Base-by-base conservation (phyloP, 495 filamentous ascomycete species). In the Podospora appendiculata region DNA sequence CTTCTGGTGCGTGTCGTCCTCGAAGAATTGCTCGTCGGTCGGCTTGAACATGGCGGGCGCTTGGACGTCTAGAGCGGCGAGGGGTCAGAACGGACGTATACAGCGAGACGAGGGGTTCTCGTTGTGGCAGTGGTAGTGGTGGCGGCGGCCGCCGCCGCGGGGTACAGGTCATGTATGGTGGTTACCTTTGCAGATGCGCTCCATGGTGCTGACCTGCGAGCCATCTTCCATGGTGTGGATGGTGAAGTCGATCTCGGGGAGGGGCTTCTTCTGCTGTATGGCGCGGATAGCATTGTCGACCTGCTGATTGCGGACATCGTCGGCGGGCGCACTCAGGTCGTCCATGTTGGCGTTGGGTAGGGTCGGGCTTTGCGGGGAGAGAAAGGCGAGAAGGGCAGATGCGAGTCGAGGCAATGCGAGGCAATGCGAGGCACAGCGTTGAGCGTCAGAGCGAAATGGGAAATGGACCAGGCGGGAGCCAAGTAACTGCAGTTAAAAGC, bases 151-250 rank as follows among this genome's bases (percentile, higher is more conserved):
- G 25, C 25, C 25, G 25, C 25, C 25, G 25, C 25, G 25, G 25
- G 25, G 25, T 25, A 25, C 25, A 25, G 2, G 25, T 25, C 25
- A 25, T 25, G 25, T 25, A 25, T 25, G 25, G 25, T 25, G 25
- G 25, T 25, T 25, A 96, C 93, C 93, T 87, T 96, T 98, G 72
- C 91, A 92, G 53, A 97, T 93, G 59, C 93, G 80, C 67, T 98
- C 93, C 70, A 86, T 70, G 47, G 93, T 98, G 76, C 85, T 97
- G 65, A 98, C 93, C 70, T 95, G 85, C 25, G 81, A 82, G 59
- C 88, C 89, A 79, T 98, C 93, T 71, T 98, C 93, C 91, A 97
- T 95, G 42, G 85, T 90, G 69, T 98, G 93, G 60, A 98, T 81
- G 45, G 90, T 90, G 68, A 97, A 97, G 72, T 98, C 93, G 65